phyloP scores from a whole-genome alignment of 805 yeast genomes.

The Nakazawaea siamensis region DNA sequence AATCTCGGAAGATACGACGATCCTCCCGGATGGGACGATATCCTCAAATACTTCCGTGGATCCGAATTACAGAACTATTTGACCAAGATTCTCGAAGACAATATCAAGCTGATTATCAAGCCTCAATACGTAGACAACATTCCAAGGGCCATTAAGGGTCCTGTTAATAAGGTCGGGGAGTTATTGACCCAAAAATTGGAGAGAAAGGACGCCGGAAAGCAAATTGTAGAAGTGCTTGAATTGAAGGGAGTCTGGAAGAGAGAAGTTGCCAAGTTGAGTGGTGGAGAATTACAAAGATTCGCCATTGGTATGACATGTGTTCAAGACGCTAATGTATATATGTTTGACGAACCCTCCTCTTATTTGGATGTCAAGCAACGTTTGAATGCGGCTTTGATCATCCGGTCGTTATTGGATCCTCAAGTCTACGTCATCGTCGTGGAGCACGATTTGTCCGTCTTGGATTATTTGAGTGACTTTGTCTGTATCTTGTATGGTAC shows the following conservation, averaged over 20 bases:
- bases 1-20: slow-evolving; percentile 89
- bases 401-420: slow-evolving; percentile 74
- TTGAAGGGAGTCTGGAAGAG: slow-evolving; percentile 70
- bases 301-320: slow-evolving; percentile 97
- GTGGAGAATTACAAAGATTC: slow-evolving; percentile 98
- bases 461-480: slow-evolving; percentile 94
- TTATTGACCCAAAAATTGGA: slow-evolving; percentile 71
- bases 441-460: slow-evolving; percentile 96
- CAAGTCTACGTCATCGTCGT: slow-evolving; percentile 89
- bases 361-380: slow-evolving; percentile 98
- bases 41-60: slow-evolving; percentile 87
- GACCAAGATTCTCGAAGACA: slow-evolving; percentile 87
- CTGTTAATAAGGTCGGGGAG: slow-evolving; percentile 78
- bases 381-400: slow-evolving; percentile 92
- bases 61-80: slow-evolving; percentile 95
- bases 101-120: slow-evolving; percentile 93
- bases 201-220: slow-evolving; percentile 58
- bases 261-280: slow-evolving; percentile 85
- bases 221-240: slow-evolving; percentile 64
- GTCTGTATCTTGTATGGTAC: slow-evolving; percentile 97
- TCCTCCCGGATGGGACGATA: slow-evolving; percentile 97
- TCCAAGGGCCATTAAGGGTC: slow-evolving; percentile 93
- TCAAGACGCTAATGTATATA: slow-evolving; percentile 90
- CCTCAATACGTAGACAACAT: slow-evolving; percentile 98
- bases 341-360: slow-evolving; percentile 99